phyloP scores from a whole-genome alignment of 108 stramenopile genomes.

The Parietichytrium sp. region DNA sequence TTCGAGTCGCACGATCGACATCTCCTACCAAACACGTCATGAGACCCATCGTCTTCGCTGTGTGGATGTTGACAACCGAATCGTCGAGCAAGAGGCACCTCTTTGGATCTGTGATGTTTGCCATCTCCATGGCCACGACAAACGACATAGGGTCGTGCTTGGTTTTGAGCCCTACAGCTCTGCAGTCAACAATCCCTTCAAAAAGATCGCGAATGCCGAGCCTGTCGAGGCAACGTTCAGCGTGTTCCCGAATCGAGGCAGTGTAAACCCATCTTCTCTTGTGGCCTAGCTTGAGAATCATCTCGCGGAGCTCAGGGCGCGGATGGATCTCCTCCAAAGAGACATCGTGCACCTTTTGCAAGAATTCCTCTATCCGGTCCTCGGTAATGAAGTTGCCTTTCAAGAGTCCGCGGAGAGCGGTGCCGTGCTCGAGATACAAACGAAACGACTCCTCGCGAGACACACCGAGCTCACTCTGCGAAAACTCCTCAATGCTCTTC shows the following conservation, averaged over 20 bases:
- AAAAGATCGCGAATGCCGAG: neutral
- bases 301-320: neutral
- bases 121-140: slow-evolving; percentile 14
- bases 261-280: slow-evolving; percentile 4
- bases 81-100: slow-evolving; percentile 26
- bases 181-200: neutral
- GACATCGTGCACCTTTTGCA: slow-evolving; percentile 21
- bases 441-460: neutral
- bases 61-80: neutral
- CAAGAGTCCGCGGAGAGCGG: neutral
- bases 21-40: neutral
- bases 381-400: neutral
- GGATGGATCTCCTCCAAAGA: slow-evolving; percentile 7
- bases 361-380: neutral
- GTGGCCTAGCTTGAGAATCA: neutral
- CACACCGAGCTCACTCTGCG: slow-evolving; percentile 13
- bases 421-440: slow-evolving; percentile 25
- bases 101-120: neutral
- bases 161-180: slow-evolving; percentile 16
- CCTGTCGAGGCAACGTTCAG: slow-evolving; percentile 4
- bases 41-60: slow-evolving; percentile 3
- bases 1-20: neutral
- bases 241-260: slow-evolving; percentile 27
- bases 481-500: neutral
- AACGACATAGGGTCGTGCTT: slow-evolving; percentile 11